Percentiles rank a stretch among this genome's conserved stretches.
Conservation (phyloP, 2,329 filamentous ascomycete species). For the Penicillium sp. region DNA sequence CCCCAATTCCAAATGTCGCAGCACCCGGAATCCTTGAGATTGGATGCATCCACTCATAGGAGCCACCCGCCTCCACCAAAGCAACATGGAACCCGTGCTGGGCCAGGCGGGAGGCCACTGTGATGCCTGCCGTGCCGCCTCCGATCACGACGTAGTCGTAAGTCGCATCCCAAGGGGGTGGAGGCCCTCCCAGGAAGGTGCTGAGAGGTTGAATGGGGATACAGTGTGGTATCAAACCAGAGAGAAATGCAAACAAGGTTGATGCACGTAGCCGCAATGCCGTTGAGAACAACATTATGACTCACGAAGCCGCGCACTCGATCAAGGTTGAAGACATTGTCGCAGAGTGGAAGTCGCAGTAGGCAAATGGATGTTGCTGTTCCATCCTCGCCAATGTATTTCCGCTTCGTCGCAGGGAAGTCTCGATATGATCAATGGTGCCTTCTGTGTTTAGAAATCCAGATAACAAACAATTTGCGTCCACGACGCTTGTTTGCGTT, state of each 20-base stretch:
- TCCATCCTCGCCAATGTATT: no score
- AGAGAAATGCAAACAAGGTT: neutral
- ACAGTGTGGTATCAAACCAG: neutral
- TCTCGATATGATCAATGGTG: neutral
- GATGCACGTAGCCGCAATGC: neutral
- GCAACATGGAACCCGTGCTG: constrained; percentile 48
- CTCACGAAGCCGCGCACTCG: neutral
- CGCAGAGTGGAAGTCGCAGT: neutral
- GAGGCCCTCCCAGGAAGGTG: constrained; percentile 3
- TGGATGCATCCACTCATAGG: constrained; percentile 58
- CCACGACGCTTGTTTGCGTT: neutral
- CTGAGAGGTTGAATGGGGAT: neutral
- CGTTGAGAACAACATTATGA: constrained; percentile 4
- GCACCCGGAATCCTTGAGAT: constrained; percentile 50
- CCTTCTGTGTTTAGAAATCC: neutral
- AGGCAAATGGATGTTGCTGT: neutral
- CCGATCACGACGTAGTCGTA: constrained; percentile 40
- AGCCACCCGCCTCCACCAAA: constrained; percentile 44
- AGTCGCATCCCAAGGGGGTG: constrained; percentile 8
- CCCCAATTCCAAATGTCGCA: constrained; percentile 26
- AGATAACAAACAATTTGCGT: neutral
- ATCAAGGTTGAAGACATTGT: no score
- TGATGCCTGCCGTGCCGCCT: constrained; percentile 42
- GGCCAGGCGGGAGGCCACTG: constrained; percentile 55
- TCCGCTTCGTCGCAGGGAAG: neutral